Base-by-base conservation (phyloP, 2,329 filamentous ascomycete species). In the Waltergamsia citrina region DNA sequence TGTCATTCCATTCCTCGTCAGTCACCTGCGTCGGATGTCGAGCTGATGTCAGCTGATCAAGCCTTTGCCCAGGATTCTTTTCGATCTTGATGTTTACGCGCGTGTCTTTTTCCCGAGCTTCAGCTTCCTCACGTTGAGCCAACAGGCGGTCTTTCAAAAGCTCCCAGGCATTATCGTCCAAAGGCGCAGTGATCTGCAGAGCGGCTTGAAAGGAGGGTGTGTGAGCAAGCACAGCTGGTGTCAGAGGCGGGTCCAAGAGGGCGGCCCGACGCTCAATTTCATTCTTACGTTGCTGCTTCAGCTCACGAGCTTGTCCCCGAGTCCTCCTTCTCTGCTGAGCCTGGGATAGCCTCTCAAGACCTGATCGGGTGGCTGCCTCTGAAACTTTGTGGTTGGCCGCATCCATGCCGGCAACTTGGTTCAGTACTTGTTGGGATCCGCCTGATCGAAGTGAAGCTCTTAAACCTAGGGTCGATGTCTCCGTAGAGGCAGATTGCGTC, bases 191-290 rank as follows among this genome's bases (percentile, higher is more conserved):
- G 24, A 85, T 81, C 41, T 84, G 74, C 29, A 83, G 69, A 20
- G 84, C 78, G 24, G 80, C 81, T 48, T 81, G 74, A 52, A 86
- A 90, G 2, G 81, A 77, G 30, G 81, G 71, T 55, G 86, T 83
- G 47, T 81, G 77, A 36, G 69, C 69, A 37, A 88, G 62, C 27
- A 83, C 64, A 42, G 65, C 67, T 25, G 76, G 58, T 32, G 63
- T 59, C 37, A 90, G 60, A 2, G 83, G 79, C 18, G 82, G 82
- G 21, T 77, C 56, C 32, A 90, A 65, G 31, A 71, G 63, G 52
- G 71, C 58, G 48, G 80, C 84, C 19, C 81, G 73, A 33, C 70
- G 69, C 52, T 87, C 81, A 47, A 90, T 87, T 44, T 86, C 83
- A 11, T 66, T 62, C 50, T 72, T 74, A 40, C 81, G 71, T 38